Percentiles rank a stretch among this genome's conserved stretches.
These are phyloP conservation scores for Coniosporium tulheliwenetii DNA, from an alignment of 2,329 filamentous ascomycete species.

Conservation along the genomic window DNA sequence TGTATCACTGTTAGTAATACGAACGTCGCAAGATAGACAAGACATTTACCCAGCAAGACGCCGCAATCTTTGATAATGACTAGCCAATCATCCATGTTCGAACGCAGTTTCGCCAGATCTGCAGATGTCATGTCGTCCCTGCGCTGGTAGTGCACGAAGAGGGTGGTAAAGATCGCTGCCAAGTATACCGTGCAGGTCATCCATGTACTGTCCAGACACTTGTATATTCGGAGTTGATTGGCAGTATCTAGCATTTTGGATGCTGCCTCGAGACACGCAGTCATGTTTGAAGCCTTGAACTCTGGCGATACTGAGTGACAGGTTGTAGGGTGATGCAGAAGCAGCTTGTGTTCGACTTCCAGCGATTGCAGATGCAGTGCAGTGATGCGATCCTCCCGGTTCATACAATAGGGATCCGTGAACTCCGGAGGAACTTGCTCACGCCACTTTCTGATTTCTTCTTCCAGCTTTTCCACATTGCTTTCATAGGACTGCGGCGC, in stretches of 20 bases:
- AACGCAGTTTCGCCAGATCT: slow-evolving; percentile 44
- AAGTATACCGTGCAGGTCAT: slow-evolving; percentile 58
- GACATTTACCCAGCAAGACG: slow-evolving; percentile 45
- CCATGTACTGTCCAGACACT: slow-evolving; percentile 64
- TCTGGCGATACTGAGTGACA: slow-evolving; percentile 38
- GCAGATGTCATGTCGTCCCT: slow-evolving; percentile 41
- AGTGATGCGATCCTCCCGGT: slow-evolving; percentile 31
- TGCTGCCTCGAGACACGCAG: slow-evolving; percentile 49
- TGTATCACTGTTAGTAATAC: slow-evolving; percentile 8
- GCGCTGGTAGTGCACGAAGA: slow-evolving; percentile 55
- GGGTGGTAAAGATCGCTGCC: slow-evolving; percentile 55
- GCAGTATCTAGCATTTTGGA: slow-evolving; percentile 47
- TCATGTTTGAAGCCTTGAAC: slow-evolving; percentile 38
- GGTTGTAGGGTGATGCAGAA: slow-evolving; percentile 37
- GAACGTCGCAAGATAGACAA: background rate
- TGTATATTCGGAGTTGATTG: slow-evolving; percentile 43
- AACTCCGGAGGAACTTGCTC: slow-evolving; percentile 48
- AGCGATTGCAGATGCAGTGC: slow-evolving; percentile 33
- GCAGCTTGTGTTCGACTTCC: slow-evolving; percentile 31
- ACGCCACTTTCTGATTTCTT: slow-evolving; percentile 46
- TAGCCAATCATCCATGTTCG: slow-evolving; percentile 57
- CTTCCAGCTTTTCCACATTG: slow-evolving; percentile 49
- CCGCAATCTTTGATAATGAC: slow-evolving; percentile 52
- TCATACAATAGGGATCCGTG: slow-evolving; percentile 27
- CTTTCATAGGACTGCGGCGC: slow-evolving; percentile 47